Percentiles rank a stretch among this genome's conserved stretches.
Conservation (phyloP, 2,329 filamentous ascomycete species). For the Alternaria viburni region DNA sequence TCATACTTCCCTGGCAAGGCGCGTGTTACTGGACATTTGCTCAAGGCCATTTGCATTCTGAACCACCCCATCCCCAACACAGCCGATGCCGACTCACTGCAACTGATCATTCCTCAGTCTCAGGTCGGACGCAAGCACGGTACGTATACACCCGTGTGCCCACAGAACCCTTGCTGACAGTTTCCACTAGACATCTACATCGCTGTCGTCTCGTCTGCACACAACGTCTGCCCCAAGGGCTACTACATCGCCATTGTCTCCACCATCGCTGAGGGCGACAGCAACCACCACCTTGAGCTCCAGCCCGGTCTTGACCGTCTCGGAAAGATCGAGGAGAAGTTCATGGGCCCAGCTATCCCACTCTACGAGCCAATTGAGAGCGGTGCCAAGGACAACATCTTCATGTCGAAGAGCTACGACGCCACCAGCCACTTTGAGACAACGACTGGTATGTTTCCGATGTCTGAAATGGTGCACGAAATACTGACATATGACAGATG, state of each 20-base stretch:
- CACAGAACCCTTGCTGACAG: conserved; percentile 11
- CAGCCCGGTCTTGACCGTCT: conserved; percentile 90
- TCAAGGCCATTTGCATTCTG: conserved; percentile 96
- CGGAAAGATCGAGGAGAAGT: conserved; percentile 93
- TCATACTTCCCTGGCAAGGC: conserved; percentile 95
- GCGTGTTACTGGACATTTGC: conserved; percentile 83
- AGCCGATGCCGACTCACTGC: conserved; percentile 84
- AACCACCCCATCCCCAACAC: conserved; percentile 94
- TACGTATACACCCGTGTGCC: conserved; percentile 52
- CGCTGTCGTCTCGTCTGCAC: conserved; percentile 90
- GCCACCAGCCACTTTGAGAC: conserved; percentile 98
- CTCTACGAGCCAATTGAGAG: conserved; percentile 89
- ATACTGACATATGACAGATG: conserved; percentile 65
- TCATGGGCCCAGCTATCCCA: conserved; percentile 91
- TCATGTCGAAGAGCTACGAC: conserved; percentile 98
- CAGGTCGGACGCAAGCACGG: conserved; percentile 97
- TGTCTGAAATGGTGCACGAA: background rate
- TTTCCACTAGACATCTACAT: conserved; percentile 84
- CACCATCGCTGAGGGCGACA: conserved; percentile 88
- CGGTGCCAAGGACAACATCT: conserved; percentile 87
- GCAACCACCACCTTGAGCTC: conserved; percentile 96
- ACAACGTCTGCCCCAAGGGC: conserved; percentile 98
- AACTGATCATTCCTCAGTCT: conserved; percentile 97
- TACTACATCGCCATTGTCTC: conserved; percentile 99
- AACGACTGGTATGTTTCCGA: conserved; percentile 61